Conservation (phyloP, 2,329 filamentous ascomycete genomes). For the Phoma herbarum region DNA sequence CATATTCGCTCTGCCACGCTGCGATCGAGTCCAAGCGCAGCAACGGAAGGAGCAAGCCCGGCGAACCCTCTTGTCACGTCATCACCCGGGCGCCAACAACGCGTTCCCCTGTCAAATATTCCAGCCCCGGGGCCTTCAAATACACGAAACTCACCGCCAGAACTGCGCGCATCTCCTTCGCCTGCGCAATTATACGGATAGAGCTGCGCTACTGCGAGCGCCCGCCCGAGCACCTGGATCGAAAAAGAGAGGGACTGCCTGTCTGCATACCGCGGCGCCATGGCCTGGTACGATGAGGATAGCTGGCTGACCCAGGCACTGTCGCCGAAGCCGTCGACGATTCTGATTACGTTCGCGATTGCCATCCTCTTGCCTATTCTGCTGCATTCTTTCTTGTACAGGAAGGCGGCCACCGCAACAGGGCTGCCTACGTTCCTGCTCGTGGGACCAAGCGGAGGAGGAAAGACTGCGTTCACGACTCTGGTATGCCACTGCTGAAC, state of each 20-base stretch:
- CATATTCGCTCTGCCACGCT: slow-evolving; percentile 3
- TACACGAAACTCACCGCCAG: slow-evolving; percentile 21
- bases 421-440: slow-evolving; percentile 78
- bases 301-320: slow-evolving; percentile 59
- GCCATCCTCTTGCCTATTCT: slow-evolving; percentile 77
- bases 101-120: slow-evolving; percentile 12
- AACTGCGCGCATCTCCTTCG: slow-evolving; percentile 23
- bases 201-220: slow-evolving; percentile 21
- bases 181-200: slow-evolving; percentile 6
- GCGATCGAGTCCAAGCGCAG: slow-evolving; percentile 7
- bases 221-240: slow-evolving; percentile 6
- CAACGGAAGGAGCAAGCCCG: slow-evolving; percentile 20
- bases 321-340: slow-evolving; percentile 56
- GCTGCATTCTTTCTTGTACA: slow-evolving; percentile 78
- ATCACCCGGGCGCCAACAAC: slow-evolving; percentile 25
- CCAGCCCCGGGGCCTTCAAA: slow-evolving; percentile 13
- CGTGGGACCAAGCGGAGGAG: slow-evolving; percentile 79
- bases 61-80: slow-evolving; percentile 29
- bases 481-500: slow-evolving; percentile 61
- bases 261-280: slow-evolving; percentile 18
- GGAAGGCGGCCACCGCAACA: slow-evolving; percentile 69
- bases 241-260: slow-evolving; percentile 5
- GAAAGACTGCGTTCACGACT: slow-evolving; percentile 89
- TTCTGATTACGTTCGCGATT: slow-evolving; percentile 75
- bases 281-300: slow-evolving; percentile 52